Conservation (phyloP, 2,329 filamentous ascomycete species). For the Neofusicoccum parvum region DNA sequence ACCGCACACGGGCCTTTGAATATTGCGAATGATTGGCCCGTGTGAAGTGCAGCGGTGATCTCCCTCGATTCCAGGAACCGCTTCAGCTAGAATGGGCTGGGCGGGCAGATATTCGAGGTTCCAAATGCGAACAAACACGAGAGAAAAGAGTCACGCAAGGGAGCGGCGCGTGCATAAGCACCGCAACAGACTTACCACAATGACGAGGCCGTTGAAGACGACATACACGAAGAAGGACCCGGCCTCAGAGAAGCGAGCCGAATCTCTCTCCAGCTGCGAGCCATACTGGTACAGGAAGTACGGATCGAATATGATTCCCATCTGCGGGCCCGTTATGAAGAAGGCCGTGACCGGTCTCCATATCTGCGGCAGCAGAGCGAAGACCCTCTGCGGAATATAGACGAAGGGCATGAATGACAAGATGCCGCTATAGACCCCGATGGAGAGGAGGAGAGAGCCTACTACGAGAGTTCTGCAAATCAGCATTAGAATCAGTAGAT, state of each 20-base stretch:
- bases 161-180: not conserved
- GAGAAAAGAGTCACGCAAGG: constrained; percentile 24
- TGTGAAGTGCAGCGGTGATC: constrained; percentile 54
- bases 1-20: constrained; percentile 48
- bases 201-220: constrained; percentile 69
- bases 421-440: constrained; percentile 61
- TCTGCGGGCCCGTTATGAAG: constrained; percentile 57
- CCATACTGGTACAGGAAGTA: constrained; percentile 80
- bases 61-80: constrained; percentile 59
- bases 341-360: constrained; percentile 64
- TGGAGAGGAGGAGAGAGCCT: constrained; percentile 63
- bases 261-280: constrained; percentile 71
- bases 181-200: constrained; percentile 68
- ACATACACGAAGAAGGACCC: constrained; percentile 83
- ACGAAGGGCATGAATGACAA: constrained; percentile 55
- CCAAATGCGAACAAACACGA: constrained; percentile 22
- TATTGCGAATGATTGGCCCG: constrained; percentile 55
- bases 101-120: constrained; percentile 65
- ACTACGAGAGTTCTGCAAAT: constrained; percentile 65
- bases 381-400: constrained; percentile 57
- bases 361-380: constrained; percentile 61
- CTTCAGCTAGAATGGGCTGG: constrained; percentile 53
- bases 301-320: constrained; percentile 69
- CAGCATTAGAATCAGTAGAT: constrained; percentile 9
- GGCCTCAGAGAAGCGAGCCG: constrained; percentile 70